A percentile compares a stretch with the other conserved stretches of the same genome.
phyloP scores from a whole-genome alignment of 805 yeast genomes.

The Candida multigemmis region DNA sequence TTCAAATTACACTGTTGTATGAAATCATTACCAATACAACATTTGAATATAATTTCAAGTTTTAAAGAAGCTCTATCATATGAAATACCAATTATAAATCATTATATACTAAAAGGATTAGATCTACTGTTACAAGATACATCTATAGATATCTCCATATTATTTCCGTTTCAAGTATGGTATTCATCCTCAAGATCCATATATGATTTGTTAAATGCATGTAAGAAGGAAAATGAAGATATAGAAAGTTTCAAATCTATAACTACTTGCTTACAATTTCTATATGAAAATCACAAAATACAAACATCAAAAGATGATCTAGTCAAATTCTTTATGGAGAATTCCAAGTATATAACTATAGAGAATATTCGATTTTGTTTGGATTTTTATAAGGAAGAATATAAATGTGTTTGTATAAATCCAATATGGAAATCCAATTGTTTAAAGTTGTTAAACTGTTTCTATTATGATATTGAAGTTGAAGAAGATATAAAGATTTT shows the following conservation, averaged over 20 bases:
- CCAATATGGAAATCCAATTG: constrained; percentile 45
- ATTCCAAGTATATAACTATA: constrained; percentile 26
- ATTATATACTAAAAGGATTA: too few species aligned
- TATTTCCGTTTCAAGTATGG: constrained; percentile 35
- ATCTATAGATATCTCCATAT: too few species aligned
- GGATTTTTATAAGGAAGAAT: constrained; percentile 36
- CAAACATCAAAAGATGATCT: constrained; percentile 35
- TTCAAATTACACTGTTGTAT: too few species aligned
- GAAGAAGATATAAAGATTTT: too few species aligned
- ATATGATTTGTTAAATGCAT: constrained; percentile 21
- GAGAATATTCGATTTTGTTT: constrained; percentile 36
- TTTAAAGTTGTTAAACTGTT: constrained; percentile 33
- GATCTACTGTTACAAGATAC: too few species aligned
- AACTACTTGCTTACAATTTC: constrained; percentile 21
- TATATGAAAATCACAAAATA: constrained; percentile 22
- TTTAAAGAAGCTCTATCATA: constrained; percentile 19
- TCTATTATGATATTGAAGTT: too few species aligned
- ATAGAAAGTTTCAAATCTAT: constrained; percentile 23
- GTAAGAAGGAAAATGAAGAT: constrained; percentile 16
- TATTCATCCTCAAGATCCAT: constrained; percentile 29
- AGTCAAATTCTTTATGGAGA: constrained; percentile 29
- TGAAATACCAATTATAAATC: constrained; percentile 28
- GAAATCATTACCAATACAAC: too few species aligned
- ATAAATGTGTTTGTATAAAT: constrained; percentile 44
- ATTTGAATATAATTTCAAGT: too few species aligned